phyloP scores from a whole-genome alignment of 176 grass and related monocot genomes.

The Paspalum notatum region DNA sequence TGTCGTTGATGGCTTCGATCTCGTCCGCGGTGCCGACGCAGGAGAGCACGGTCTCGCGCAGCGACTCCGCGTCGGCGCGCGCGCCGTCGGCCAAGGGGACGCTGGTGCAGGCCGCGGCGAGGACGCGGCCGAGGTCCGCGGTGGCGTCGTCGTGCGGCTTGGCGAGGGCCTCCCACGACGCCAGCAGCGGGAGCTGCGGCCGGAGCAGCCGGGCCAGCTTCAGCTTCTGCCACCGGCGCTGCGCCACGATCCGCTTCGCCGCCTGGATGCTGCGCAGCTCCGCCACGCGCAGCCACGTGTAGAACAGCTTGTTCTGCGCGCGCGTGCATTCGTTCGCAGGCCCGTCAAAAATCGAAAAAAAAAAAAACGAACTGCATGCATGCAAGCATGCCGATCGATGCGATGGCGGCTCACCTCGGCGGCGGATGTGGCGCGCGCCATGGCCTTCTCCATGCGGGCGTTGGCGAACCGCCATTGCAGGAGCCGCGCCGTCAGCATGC shows the following conservation, averaged over 20 bases:
- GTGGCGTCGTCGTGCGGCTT: constrained; percentile 62
- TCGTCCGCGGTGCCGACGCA: constrained; percentile 58
- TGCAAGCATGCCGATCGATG: not conserved
- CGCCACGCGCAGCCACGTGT: constrained; percentile 72
- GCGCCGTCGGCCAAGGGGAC: constrained; percentile 68
- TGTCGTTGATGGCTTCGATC: constrained; percentile 56
- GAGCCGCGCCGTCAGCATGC: constrained; percentile 62
- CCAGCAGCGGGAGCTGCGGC: constrained; percentile 63
- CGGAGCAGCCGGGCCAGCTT: constrained; percentile 59
- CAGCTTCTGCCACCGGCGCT: constrained; percentile 79
- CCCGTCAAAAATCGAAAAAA: not conserved
- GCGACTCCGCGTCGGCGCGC: constrained; percentile 49
- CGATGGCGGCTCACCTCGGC: constrained; percentile 56
- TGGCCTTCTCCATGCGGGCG: constrained; percentile 55
- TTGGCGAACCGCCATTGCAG: constrained; percentile 90
- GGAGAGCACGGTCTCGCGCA: constrained; percentile 49
- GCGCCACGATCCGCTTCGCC: constrained; percentile 80
- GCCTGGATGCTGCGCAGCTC: constrained; percentile 81
- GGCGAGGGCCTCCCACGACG: constrained; percentile 61
- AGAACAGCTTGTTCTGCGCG: constrained; percentile 84
- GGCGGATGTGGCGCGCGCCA: constrained; percentile 47
- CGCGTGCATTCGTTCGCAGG: too few species aligned
- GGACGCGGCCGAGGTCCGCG: constrained; percentile 50
- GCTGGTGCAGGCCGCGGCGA: constrained; percentile 58
- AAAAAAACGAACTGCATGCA: not conserved